Percentiles rank a stretch among this genome's conserved stretches.
phyloP scores from a whole-genome alignment of 1,284 basidiomycete species.

The Vanrija humicola region DNA sequence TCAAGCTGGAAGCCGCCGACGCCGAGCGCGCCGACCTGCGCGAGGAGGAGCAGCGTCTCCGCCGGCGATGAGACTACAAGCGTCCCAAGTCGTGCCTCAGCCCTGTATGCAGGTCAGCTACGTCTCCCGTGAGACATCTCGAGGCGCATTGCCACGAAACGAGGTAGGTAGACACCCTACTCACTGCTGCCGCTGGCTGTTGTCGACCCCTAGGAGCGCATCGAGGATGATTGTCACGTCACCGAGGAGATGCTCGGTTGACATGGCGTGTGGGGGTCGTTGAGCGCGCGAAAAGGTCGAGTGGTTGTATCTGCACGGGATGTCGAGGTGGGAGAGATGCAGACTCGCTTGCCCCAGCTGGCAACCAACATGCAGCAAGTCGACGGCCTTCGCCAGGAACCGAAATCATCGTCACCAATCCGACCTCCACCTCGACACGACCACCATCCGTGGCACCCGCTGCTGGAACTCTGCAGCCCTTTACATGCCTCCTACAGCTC shows the following conservation, averaged over 20 bases:
- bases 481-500: no score
- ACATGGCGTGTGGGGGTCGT: slow-evolving; percentile 11
- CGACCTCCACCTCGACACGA: no score
- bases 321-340: no score
- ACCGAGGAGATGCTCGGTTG: slow-evolving; percentile 43
- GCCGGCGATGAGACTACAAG: slow-evolving; percentile 29
- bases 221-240: slow-evolving; percentile 36
- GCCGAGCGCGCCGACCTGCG: slow-evolving; percentile 42
- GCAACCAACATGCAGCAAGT: no score
- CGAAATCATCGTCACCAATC: no score
- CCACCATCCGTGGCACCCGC: no score
- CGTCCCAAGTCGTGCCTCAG: slow-evolving; percentile 31
- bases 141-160: background rate
- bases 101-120: slow-evolving; percentile 18
- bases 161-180: slow-evolving; percentile 1
- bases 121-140: background rate
- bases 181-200: slow-evolving; percentile 31
- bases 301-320: no score
- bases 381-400: no score
- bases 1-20: slow-evolving; percentile 46
- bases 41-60: slow-evolving; percentile 34
- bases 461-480: no score
- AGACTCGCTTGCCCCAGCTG: no score
- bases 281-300: background rate
- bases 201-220: slow-evolving; percentile 33